Conservation (phyloP, 345 rosid genomes). For the Eucalyptus regnans region DNA sequence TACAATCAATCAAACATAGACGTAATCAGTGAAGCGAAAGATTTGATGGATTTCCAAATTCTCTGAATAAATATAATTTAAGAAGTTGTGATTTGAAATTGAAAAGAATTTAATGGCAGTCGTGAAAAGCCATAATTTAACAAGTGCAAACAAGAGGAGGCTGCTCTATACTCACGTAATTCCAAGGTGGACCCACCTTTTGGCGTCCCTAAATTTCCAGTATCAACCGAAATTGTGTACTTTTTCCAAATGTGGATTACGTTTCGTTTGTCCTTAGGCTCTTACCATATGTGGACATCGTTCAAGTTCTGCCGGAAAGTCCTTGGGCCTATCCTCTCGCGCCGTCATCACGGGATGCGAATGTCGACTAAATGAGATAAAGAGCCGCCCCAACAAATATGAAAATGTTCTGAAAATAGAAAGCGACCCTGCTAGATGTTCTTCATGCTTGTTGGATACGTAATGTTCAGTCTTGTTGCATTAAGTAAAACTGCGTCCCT, state of each 20-base stretch:
- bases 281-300: constrained; percentile 66
- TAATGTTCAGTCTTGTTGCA: neutral
- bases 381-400: neutral
- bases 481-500: neutral
- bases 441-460: neutral
- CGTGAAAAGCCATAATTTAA: neutral
- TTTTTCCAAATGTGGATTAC: neutral
- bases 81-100: no score
- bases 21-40: neutral
- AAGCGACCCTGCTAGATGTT: neutral
- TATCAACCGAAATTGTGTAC: neutral
- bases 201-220: neutral
- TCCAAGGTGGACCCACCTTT: neutral
- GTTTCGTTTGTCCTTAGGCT: neutral
- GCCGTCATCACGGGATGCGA: constrained; percentile 64
- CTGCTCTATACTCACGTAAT: neutral
- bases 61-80: no score
- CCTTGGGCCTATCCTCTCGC: constrained; percentile 77
- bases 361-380: neutral
- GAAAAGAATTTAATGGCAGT: no score
- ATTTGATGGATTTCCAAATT: neutral
- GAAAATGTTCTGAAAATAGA: neutral
- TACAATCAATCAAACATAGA: neutral
- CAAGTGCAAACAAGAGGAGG: neutral
- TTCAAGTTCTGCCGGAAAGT: constrained; percentile 79